phyloP scores from a whole-genome alignment of 495 filamentous ascomycete genomes.

The Cercophora newfieldiana region DNA sequence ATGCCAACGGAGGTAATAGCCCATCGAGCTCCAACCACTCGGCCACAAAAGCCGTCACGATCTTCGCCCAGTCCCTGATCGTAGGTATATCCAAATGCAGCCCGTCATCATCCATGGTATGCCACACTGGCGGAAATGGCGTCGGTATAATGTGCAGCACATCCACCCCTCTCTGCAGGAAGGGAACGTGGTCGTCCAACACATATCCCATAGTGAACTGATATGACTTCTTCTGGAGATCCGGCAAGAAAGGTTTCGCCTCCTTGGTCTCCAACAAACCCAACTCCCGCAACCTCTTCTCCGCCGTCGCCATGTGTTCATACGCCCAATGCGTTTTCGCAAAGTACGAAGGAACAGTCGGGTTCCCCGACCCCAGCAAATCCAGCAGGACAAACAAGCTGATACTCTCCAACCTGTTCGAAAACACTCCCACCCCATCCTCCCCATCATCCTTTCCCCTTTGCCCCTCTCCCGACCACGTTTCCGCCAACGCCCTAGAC shows the following conservation, averaged over 20 bases:
- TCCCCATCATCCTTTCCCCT: no score
- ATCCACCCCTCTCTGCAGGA: slow-evolving; percentile 80
- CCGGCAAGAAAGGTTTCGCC: slow-evolving; percentile 43
- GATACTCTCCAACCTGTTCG: slow-evolving; percentile 73
- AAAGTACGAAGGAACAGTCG: slow-evolving; percentile 78
- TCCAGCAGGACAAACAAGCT: slow-evolving; percentile 91
- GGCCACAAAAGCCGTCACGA: slow-evolving; percentile 79
- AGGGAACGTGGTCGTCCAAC: slow-evolving; percentile 88
- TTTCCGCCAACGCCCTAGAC: slow-evolving; percentile 32
- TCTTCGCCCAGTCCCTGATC: slow-evolving; percentile 81
- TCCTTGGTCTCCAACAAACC: slow-evolving; percentile 40
- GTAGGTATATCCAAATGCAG: slow-evolving; percentile 82
- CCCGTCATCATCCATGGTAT: slow-evolving; percentile 78
- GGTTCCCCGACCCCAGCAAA: slow-evolving; percentile 71
- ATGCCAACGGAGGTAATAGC: slow-evolving; percentile 43
- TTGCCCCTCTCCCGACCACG: slow-evolving; percentile 26
- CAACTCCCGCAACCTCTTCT: slow-evolving; percentile 64
- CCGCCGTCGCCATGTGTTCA: slow-evolving; percentile 63
- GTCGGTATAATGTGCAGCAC: slow-evolving; percentile 83
- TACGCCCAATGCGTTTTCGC: slow-evolving; percentile 94
- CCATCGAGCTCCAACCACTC: slow-evolving; percentile 94
- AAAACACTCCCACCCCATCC: slow-evolving; percentile 29
- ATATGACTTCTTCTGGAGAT: slow-evolving; percentile 54
- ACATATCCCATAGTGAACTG: slow-evolving; percentile 53
- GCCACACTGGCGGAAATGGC: slow-evolving; percentile 86